Evolutionary conservation across 1,284 basidiomycete species (phyloP), one percentile per base, ranked within the genome.

Genomic region (Pascua guehoae): DNA sequence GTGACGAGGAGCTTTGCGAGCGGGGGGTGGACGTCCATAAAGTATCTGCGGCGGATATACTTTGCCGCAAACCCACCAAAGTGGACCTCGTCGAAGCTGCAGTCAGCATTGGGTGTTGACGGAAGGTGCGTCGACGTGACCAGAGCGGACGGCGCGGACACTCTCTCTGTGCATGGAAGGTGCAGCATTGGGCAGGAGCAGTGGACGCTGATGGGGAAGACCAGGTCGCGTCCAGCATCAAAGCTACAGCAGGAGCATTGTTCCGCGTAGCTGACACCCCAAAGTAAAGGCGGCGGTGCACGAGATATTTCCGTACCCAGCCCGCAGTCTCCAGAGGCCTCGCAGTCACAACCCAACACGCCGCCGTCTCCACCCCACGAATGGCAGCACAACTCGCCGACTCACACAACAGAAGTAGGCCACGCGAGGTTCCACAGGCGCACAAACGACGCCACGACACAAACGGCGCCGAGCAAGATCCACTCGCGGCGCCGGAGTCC

Each of bases 1-100:
- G 95, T 95, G 68, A 98, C 93, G 57, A 98, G 81, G 18, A 99
- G 83, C 73, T 98, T 98, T 38, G 94, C 95, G 8, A 99, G 81
- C 2, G 96, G 96, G 0, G 96, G 95, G 73, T 99, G 95, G 1
- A 99, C 95, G 71, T 99, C 96, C 76, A 99, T 84, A 79, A 95
- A 96, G 80, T 95, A 96, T 71, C 91, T 88, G 70, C 91, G 88
- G 74, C 94, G 92, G 73, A 98, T 77, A 63, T 83, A 84, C 71
- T 91, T 92, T 53, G 85, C 83, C 2, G 93, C 89, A 72, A 96
- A 95, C 73, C 94, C 94, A 60, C 93, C 93, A 76, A 97, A 96
- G 75, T 96, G 93, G 0, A 96, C 93, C 76, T 97, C 93, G 70
- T 97, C 93, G 73, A 97, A 97, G 16, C 92, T 95, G 68, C 43